These are phyloP conservation scores for Trametes gibbosa DNA, from an alignment of 768 basidiomycete genomes.

Conservation along the genomic window DNA sequence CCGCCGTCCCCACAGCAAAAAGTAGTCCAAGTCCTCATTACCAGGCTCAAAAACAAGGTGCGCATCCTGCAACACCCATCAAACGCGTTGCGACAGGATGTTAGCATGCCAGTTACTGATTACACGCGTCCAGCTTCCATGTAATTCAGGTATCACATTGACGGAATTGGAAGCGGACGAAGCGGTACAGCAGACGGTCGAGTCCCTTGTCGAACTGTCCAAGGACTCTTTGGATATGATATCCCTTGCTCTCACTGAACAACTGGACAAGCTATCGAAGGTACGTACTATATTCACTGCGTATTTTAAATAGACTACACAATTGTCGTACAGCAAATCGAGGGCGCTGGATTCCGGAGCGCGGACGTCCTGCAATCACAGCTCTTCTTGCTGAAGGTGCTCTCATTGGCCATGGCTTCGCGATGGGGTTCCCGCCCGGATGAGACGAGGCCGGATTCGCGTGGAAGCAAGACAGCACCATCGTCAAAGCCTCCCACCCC, in stretches of 20 bases:
- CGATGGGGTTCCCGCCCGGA: slow-evolving; percentile 59
- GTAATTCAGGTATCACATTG: slow-evolving; percentile 73
- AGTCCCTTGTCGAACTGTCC: slow-evolving; percentile 78
- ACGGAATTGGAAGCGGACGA: slow-evolving; percentile 73
- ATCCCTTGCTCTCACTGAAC: slow-evolving; percentile 70
- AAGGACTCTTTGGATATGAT: slow-evolving; percentile 78
- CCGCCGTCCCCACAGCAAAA: slow-evolving; percentile 70
- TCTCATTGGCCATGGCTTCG: slow-evolving; percentile 74
- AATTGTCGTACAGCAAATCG: slow-evolving; percentile 44
- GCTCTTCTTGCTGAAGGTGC: slow-evolving; percentile 78
- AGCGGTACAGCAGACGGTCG: slow-evolving; percentile 72
- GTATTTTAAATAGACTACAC: not conserved
- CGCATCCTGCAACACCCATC: slow-evolving; percentile 13
- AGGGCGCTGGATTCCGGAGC: slow-evolving; percentile 48
- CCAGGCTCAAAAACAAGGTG: slow-evolving; percentile 80
- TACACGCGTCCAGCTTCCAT: slow-evolving; percentile 61
- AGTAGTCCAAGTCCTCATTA: slow-evolving; percentile 77
- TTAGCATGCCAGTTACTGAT: not conserved
- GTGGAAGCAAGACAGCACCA: slow-evolving; percentile 34
- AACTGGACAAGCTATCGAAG: slow-evolving; percentile 75
- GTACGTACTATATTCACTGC: slow-evolving; percentile 37
- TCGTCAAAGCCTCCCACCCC: slow-evolving; percentile 31
- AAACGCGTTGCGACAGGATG: not conserved
- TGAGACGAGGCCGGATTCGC: slow-evolving; percentile 40
- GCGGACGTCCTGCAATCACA: slow-evolving; percentile 84